Evolutionary conservation across 2,329 filamentous ascomycete genomes (phyloP).

Genomic region (Fusarium miscanthi): DNA sequence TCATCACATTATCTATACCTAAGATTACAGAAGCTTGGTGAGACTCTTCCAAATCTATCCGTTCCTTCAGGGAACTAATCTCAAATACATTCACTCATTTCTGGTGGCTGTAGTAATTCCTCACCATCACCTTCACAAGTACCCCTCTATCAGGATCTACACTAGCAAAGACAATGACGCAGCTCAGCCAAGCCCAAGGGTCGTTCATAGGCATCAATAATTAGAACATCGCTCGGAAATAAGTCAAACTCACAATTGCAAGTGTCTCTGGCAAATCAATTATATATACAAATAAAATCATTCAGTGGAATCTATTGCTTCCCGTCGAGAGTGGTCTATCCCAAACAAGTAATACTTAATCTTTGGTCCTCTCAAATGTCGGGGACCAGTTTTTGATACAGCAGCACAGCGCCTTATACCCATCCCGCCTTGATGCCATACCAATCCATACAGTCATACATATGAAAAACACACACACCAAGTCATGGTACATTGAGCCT

Average conservation of each 20-base stretch:
- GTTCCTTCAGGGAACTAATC: accelerated
- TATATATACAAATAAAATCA: conserved; percentile 43
- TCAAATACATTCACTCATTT: accelerated
- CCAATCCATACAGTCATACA: conserved; percentile 47
- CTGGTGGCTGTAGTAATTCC: accelerated
- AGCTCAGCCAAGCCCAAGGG: conserved; percentile 13
- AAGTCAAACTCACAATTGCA: neutral
- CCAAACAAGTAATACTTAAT: conserved; percentile 36
- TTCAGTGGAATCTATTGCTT: conserved; percentile 49
- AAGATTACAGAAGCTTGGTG: accelerated
- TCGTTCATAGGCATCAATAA: conserved; percentile 14
- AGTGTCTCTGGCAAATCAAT: neutral
- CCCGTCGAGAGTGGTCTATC: conserved; percentile 47
- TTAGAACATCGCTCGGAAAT: neutral
- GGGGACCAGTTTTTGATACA: conserved; percentile 42
- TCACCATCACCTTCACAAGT: neutral
- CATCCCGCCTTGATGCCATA: conserved; percentile 43
- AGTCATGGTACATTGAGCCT: conserved; percentile 41
- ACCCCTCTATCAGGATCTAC: conserved; percentile 29
- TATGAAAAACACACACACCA: conserved; percentile 46
- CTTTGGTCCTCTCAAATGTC: conserved; percentile 31
- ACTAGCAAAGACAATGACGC: conserved; percentile 29
- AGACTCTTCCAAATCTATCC: accelerated
- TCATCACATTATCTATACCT: accelerated
- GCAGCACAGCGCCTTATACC: conserved; percentile 42